phyloP scores from a whole-genome alignment of 257 asterid species.

The Forsythia viridissima region DNA sequence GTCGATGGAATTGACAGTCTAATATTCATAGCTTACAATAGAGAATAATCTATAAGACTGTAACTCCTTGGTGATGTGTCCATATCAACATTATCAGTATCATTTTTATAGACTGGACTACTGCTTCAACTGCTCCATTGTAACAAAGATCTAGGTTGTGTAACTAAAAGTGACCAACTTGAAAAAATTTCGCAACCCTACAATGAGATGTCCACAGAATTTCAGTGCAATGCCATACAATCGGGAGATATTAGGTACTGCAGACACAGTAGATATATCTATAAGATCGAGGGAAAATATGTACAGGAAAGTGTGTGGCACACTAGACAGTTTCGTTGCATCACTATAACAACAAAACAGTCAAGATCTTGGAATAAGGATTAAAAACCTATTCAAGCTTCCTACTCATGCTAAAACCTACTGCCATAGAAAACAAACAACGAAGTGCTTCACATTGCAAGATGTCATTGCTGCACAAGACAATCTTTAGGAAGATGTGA shows the following conservation, averaged over 20 bases:
- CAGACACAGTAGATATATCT: too few species aligned
- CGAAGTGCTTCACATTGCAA: not conserved
- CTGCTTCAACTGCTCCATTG: too few species aligned
- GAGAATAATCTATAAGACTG: too few species aligned
- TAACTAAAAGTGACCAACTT: too few species aligned
- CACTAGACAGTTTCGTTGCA: not conserved
- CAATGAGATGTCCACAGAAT: too few species aligned
- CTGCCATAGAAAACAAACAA: not conserved
- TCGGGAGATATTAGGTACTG: not conserved
- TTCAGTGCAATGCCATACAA: not conserved
- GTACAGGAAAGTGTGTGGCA: not conserved
- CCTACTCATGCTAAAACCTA: not conserved
- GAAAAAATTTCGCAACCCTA: too few species aligned
- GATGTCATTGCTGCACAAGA: conserved; percentile 38
- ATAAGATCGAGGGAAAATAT: not conserved
- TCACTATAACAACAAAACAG: not conserved
- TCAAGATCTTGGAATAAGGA: not conserved
- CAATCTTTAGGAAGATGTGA: conserved; percentile 49
- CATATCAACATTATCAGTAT: too few species aligned
- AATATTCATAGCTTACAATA: too few species aligned
- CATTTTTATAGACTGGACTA: too few species aligned
- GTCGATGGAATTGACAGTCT: too few species aligned
- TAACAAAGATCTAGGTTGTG: too few species aligned
- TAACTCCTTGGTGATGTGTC: too few species aligned
- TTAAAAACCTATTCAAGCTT: not conserved